Evolutionary conservation across 306 rosid species (phyloP).

Genomic region (Coriaria nepalensis): DNA sequence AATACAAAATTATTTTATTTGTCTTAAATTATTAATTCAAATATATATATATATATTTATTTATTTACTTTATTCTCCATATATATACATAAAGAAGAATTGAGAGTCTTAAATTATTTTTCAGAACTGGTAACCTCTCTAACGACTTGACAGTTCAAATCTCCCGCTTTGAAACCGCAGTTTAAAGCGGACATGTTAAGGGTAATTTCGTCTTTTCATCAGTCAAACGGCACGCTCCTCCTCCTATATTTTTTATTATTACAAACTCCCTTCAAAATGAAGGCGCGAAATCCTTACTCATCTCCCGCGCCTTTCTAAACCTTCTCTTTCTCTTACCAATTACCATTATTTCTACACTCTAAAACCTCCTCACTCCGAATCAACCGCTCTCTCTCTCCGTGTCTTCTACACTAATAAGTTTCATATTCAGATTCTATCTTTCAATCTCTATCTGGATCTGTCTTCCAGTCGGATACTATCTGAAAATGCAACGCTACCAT

Average conservation of each 20-base stretch:
- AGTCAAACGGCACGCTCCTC: slow-evolving; percentile 7
- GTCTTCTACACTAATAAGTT: not conserved
- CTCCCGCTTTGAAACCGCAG: too few species aligned
- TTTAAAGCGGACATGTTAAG: too few species aligned
- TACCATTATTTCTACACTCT: too few species aligned
- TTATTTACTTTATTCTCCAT: too few species aligned
- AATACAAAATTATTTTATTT: too few species aligned
- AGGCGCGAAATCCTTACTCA: slow-evolving; percentile 37
- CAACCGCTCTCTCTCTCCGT: not conserved
- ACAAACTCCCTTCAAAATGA: slow-evolving; percentile 16
- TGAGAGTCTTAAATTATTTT: too few species aligned
- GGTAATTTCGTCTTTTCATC: too few species aligned
- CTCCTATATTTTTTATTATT: not conserved
- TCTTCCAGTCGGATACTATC: not conserved
- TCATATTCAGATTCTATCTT: not conserved
- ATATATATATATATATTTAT: too few species aligned
- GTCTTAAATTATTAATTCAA: too few species aligned
- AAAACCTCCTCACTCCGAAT: not conserved
- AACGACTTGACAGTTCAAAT: too few species aligned
- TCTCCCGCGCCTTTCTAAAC: slow-evolving; percentile 29
- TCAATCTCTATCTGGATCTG: not conserved
- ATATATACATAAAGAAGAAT: too few species aligned
- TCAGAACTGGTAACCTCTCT: too few species aligned
- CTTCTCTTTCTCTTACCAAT: slow-evolving; percentile 6
- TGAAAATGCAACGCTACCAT: slow-evolving; percentile 29